Percentiles rank a stretch among this genome's conserved stretches.
phyloP scores from a whole-genome alignment of 208 protist species.

The Spongospora subterranea region DNA sequence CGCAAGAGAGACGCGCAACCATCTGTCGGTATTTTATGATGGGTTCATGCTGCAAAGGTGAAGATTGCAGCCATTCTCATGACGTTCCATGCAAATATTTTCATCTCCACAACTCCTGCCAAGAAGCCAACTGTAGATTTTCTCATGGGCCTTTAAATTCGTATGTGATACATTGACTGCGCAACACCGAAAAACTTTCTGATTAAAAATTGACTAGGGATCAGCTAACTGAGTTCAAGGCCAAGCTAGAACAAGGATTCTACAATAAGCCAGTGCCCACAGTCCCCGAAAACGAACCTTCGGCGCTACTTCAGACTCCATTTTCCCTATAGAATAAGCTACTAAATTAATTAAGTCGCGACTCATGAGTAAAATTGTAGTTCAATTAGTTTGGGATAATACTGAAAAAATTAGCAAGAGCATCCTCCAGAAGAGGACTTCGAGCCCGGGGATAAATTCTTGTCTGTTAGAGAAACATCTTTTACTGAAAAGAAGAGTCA shows the following conservation, averaged over 20 bases:
- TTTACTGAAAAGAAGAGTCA: background rate
- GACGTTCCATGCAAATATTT: constrained; percentile 36
- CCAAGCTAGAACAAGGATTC: background rate
- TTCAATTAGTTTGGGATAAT: background rate
- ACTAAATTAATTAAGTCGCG: too few relatives aligned
- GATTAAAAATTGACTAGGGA: constrained; percentile 19
- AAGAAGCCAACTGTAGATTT: constrained; percentile 17
- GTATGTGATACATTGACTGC: constrained; percentile 1
- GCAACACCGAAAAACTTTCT: background rate
- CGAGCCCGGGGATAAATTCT: background rate
- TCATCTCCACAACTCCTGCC: background rate
- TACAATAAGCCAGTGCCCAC: constrained; percentile 4
- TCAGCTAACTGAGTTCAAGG: background rate
- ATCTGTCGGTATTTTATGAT: constrained; percentile 55
- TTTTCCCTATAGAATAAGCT: background rate
- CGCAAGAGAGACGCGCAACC: background rate
- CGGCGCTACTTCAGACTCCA: background rate
- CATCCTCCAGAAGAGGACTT: background rate
- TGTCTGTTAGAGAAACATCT: background rate
- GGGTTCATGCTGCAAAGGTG: constrained; percentile 26
- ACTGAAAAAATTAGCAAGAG: background rate
- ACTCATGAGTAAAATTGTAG: background rate
- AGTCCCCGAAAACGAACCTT: background rate
- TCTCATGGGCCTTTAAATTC: constrained; percentile 5
- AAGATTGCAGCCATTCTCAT: constrained; percentile 49